phyloP scores from a whole-genome alignment of 2,329 filamentous ascomycete species.

The Fusarium fujikuroi region DNA sequence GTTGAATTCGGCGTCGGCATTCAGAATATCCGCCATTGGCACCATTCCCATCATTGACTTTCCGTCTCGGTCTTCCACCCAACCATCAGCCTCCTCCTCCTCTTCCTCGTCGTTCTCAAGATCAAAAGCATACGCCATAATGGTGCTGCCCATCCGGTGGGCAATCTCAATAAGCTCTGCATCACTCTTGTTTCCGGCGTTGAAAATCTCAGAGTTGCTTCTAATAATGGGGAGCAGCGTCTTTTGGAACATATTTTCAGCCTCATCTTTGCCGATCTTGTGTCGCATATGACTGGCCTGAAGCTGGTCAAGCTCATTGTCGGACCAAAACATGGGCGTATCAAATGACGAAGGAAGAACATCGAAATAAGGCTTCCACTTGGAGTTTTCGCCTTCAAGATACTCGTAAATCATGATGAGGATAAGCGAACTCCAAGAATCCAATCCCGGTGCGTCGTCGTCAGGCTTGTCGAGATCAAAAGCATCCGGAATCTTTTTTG shows the following conservation, averaged over 20 bases:
- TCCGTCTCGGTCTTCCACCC: constrained; percentile 71
- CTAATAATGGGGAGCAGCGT: constrained; percentile 64
- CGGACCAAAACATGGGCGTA: constrained; percentile 90
- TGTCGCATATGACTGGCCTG: constrained; percentile 80
- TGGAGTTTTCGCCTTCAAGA: constrained; percentile 66
- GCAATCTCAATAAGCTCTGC: constrained; percentile 63
- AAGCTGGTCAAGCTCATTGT: constrained; percentile 74
- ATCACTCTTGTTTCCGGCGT: constrained; percentile 52
- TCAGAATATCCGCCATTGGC: constrained; percentile 88
- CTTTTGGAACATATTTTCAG: constrained; percentile 73
- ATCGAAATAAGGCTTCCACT: constrained; percentile 82
- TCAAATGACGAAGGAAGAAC: constrained; percentile 79
- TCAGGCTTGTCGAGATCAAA: constrained; percentile 55
- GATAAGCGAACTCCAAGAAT: constrained; percentile 71
- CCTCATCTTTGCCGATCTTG: constrained; percentile 79
- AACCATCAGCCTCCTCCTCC: constrained; percentile 71
- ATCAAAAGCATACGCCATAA: constrained; percentile 95
- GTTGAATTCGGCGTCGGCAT: constrained; percentile 90
- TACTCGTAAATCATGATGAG: constrained; percentile 84
- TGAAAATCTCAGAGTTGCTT: constrained; percentile 58
- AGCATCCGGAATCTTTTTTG: constrained; percentile 64
- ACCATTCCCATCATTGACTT: constrained; percentile 82
- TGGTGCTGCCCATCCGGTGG: constrained; percentile 85
- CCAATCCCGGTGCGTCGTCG: constrained; percentile 53
- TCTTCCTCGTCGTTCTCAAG: constrained; percentile 69